phyloP scores from a whole-genome alignment of 2,329 filamentous ascomycete genomes.

The Sporothrix inflata region DNA sequence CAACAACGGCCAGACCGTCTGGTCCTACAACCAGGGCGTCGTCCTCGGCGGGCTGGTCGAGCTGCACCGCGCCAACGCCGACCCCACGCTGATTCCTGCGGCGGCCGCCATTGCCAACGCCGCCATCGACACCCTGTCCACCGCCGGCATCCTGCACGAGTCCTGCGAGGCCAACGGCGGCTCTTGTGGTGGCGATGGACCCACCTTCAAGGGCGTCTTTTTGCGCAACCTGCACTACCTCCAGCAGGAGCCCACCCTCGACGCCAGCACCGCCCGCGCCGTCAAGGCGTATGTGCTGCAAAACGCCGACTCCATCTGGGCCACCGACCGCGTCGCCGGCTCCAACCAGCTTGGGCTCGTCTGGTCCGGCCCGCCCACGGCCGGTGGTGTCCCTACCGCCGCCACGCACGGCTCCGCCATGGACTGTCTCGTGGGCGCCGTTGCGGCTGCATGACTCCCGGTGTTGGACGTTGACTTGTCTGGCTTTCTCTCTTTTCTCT shows the following conservation, averaged over 20 bases:
- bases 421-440: slow-evolving; percentile 68
- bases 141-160: slow-evolving; percentile 56
- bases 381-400: slow-evolving; percentile 53
- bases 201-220: slow-evolving; percentile 65
- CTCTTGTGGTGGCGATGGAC: slow-evolving; percentile 50
- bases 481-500: not conserved
- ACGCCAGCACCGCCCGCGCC: slow-evolving; percentile 38
- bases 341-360: slow-evolving; percentile 60
- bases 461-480: not conserved
- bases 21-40: slow-evolving; percentile 62
- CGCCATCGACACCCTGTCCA: slow-evolving; percentile 50
- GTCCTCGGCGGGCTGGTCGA: slow-evolving; percentile 57
- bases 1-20: slow-evolving; percentile 52
- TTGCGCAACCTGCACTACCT: slow-evolving; percentile 64
- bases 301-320: slow-evolving; percentile 70
- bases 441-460: slow-evolving; percentile 42
- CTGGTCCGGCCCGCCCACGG: slow-evolving; percentile 62
- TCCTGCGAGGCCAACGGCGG: slow-evolving; percentile 50
- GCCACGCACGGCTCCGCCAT: slow-evolving; percentile 67
- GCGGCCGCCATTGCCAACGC: slow-evolving; percentile 56
- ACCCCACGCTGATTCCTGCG: slow-evolving; percentile 47
- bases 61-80: slow-evolving; percentile 44
- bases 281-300: slow-evolving; percentile 59
- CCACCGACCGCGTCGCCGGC: slow-evolving; percentile 53
- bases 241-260: slow-evolving; percentile 46